Base-by-base conservation (phyloP, 306 rosid species). In the Fragaria iinumae region DNA sequence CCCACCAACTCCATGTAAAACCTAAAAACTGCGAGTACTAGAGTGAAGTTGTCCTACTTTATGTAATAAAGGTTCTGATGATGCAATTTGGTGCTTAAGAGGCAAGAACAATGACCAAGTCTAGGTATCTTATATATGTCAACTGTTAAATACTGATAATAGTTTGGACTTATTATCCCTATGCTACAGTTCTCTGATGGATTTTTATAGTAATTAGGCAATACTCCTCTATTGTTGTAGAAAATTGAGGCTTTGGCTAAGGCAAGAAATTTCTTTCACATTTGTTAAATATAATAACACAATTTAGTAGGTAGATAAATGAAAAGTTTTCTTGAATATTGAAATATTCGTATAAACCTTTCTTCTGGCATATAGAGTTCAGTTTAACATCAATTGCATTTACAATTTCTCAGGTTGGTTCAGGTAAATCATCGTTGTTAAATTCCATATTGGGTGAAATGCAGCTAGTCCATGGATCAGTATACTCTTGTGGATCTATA, bases 351-450 rank as follows among this genome's bases (percentile, higher is more conserved):
- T 21, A 44, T 29, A 41, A 59, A 20, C 23, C 0, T 8, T 48
- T 67, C 16, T 14, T 17, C n/a, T 29, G 49, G 20, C 32, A 25
- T 8, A 9, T 17, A 49, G 72, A 34, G 41, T 38, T 50, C 21
- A 71, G 16, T 71, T 71, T 36, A 34, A 69, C 25, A 59, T 27
- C 32, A 50, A 43, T 16, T 74, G 45, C 68, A 74, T 66, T 48
- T 17, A 63, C 76, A 43, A 45, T 75, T 78, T 77, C 75, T 86
- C 90, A 94, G 98, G 96, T 94, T 88, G 98, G 98, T 77, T 94
- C 98, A 23, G 97, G 98, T 63, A 94, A 94, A 84, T 92, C 98
- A 72, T 94, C 97, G 76, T 73, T 93, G 70, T 66, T 93, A 73
- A 85, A 86, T 89, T 89, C 96, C 67, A 82, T 94, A 79, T 88